A percentile compares a stretch with the other conserved stretches of the same genome.
Evolutionary conservation across 495 filamentous ascomycete species (phyloP).

Genomic region (Trichocladium uniseriatum): DNA sequence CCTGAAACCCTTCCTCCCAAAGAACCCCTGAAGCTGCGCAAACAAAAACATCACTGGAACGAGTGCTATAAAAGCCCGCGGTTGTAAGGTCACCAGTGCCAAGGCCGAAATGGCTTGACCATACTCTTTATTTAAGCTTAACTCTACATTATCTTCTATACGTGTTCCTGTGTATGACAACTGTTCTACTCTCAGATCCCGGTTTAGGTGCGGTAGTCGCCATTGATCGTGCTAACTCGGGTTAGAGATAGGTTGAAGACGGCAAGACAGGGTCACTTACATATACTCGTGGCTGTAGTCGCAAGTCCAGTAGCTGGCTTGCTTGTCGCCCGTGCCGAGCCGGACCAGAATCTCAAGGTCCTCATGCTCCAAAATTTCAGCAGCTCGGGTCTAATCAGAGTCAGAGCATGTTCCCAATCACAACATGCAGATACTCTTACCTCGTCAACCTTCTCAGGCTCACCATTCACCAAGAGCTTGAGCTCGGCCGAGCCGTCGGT

Average conservation of each 20-base stretch:
- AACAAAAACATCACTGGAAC: too few species aligned
- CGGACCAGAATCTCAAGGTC: constrained; percentile 73
- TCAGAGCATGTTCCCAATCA: background rate
- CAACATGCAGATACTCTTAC: constrained; percentile 6
- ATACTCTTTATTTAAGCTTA: too few species aligned
- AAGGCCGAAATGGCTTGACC: too few species aligned
- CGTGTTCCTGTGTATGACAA: too few species aligned
- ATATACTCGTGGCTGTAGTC: constrained; percentile 98
- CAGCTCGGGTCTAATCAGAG: constrained; percentile 48
- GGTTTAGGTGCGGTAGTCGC: constrained; percentile 70
- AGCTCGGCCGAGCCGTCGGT: constrained; percentile 71
- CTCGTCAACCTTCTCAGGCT: constrained; percentile 91
- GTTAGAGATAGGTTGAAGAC: background rate
- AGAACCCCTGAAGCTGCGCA: constrained; percentile 1
- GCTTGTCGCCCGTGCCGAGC: constrained; percentile 60
- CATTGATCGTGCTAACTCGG: constrained; percentile 65
- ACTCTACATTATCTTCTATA: too few species aligned
- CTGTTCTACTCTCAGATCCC: background rate
- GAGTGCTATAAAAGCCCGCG: background rate
- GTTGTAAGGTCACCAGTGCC: too few species aligned
- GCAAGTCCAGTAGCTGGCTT: constrained; percentile 88
- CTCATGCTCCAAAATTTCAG: constrained; percentile 76
- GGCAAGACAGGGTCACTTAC: constrained; percentile 15
- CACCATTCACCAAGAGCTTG: constrained; percentile 79
- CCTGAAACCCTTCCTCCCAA: constrained; percentile 4